Evolutionary conservation across 2,329 filamentous ascomycete genomes (phyloP).

Genomic region (Aphanocladium album): DNA sequence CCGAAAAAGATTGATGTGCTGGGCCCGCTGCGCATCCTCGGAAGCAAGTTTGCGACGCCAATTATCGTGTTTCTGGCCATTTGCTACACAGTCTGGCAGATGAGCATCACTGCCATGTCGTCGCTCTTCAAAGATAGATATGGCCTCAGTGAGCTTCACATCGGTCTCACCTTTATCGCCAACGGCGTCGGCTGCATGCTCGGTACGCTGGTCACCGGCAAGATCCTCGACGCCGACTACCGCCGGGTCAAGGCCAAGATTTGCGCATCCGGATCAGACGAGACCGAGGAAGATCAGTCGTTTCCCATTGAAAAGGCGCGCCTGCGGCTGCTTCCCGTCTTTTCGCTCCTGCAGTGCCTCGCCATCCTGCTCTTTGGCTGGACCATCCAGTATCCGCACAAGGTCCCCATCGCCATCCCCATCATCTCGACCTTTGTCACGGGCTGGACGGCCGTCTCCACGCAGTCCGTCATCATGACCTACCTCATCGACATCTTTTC

Average conservation of each 20-base stretch:
- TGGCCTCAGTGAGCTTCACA: conserved; percentile 36
- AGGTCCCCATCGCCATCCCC: conserved; percentile 43
- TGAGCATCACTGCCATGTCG: conserved; percentile 50
- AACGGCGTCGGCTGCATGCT: conserved; percentile 51
- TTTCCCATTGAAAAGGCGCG: conserved; percentile 49
- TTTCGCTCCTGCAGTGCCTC: conserved; percentile 38
- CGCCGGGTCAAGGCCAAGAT: conserved; percentile 30
- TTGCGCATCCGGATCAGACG: neutral
- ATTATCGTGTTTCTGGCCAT: conserved; percentile 44
- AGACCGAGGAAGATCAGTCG: conserved; percentile 1
- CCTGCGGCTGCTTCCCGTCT: conserved; percentile 42
- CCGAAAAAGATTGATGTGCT: conserved; percentile 38
- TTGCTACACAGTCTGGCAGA: conserved; percentile 51
- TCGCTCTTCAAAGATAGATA: conserved; percentile 41
- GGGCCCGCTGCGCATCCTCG: conserved; percentile 42
- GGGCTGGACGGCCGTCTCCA: conserved; percentile 47
- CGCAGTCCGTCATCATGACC: conserved; percentile 43
- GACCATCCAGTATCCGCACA: conserved; percentile 39
- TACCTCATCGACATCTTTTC: conserved; percentile 51
- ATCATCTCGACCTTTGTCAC: conserved; percentile 47
- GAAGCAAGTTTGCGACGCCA: conserved; percentile 36
- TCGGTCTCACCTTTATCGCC: conserved; percentile 48
- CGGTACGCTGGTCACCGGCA: conserved; percentile 47
- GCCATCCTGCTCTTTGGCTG: conserved; percentile 49
- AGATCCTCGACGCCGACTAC: conserved; percentile 48